Percentiles rank a stretch among this genome's conserved stretches.
Evolutionary conservation across 2,329 filamentous ascomycete genomes (phyloP).

Genomic region (Colletotrichum salicis): DNA sequence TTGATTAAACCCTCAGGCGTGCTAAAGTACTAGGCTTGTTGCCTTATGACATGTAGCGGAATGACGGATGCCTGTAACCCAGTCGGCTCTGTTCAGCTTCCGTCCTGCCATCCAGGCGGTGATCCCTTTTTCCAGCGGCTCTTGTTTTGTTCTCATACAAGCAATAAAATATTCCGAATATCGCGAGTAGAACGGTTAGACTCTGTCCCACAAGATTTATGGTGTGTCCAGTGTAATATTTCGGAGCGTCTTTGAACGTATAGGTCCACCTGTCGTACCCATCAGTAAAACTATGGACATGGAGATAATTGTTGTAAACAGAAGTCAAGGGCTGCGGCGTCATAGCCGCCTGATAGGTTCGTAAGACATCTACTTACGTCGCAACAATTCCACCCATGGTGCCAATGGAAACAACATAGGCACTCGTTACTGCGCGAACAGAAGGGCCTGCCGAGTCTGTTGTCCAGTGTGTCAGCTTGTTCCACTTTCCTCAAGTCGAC

Average conservation of each 20-base stretch:
- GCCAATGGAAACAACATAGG: conserved; percentile 65
- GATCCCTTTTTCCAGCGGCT: conserved; percentile 46
- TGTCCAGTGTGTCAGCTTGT: conserved; percentile 53
- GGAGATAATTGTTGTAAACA: no score
- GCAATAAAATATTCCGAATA: conserved; percentile 63
- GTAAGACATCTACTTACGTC: conserved; percentile 50
- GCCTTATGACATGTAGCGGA: conserved; percentile 62
- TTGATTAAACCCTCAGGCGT: no score
- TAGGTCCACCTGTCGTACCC: conserved; percentile 60
- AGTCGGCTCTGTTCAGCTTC: conserved; percentile 58
- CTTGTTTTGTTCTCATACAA: conserved; percentile 61
- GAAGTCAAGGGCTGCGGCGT: background rate
- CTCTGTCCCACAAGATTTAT: conserved; percentile 67
- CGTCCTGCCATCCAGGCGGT: conserved; percentile 59
- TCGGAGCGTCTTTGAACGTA: conserved; percentile 54
- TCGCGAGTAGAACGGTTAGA: conserved; percentile 53
- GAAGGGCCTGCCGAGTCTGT: conserved; percentile 64
- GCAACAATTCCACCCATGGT: conserved; percentile 68
- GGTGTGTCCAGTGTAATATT: conserved; percentile 61
- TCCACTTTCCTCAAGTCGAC: conserved; percentile 3
- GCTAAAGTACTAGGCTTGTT: background rate
- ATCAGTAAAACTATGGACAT: conserved; percentile 9
- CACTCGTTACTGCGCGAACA: conserved; percentile 65
- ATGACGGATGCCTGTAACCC: conserved; percentile 65
- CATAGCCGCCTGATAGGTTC: background rate